These are phyloP conservation scores for Apiospora kogelbergensis DNA, from an alignment of 2,329 filamentous ascomycete species.

Conservation along the genomic window DNA sequence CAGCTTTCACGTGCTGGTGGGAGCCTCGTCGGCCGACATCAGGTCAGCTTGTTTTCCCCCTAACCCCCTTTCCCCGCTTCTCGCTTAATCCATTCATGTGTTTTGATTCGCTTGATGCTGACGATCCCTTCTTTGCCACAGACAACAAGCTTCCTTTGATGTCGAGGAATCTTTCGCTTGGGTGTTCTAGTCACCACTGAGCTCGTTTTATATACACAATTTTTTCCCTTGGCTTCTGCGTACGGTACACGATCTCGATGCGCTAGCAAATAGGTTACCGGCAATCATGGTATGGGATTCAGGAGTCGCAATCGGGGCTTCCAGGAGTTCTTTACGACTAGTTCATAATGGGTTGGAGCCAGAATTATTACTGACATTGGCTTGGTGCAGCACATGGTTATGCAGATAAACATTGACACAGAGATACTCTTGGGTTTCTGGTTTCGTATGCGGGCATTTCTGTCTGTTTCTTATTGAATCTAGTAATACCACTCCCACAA, in stretches of 20 bases:
- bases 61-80: background rate
- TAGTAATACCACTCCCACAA: background rate
- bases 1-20: slow-evolving; percentile 59
- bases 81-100: slow-evolving; percentile 15
- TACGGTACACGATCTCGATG: background rate
- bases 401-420: background rate
- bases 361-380: no score
- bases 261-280: background rate
- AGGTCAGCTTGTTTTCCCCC: slow-evolving; percentile 42
- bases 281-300: background rate
- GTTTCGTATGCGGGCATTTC: background rate
- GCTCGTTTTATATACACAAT: background rate
- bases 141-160: slow-evolving; percentile 51
- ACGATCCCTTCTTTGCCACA: slow-evolving; percentile 31
- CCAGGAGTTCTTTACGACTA: background rate
- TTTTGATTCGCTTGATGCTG: background rate
- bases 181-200: slow-evolving; percentile 48
- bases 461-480: background rate
- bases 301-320: background rate
- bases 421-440: background rate
- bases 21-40: slow-evolving; percentile 63
- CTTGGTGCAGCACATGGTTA: background rate
- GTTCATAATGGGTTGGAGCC: background rate
- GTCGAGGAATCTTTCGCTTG: slow-evolving; percentile 66
- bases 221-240: background rate